Conservation (phyloP, 2,329 filamentous ascomycete genomes). For the Colletotrichum siamense region DNA sequence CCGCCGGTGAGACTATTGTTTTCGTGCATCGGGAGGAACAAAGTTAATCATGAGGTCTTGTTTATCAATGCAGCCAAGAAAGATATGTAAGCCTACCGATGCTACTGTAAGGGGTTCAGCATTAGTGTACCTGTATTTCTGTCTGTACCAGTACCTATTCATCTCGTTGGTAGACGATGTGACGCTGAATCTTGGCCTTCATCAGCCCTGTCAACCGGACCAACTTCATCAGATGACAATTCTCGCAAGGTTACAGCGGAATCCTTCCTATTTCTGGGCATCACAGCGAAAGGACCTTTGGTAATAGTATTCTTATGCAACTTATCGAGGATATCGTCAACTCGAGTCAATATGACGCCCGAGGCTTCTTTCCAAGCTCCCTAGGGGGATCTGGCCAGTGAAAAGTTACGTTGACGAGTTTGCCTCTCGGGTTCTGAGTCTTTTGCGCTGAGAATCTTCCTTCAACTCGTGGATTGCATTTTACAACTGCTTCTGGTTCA, state of each 20-base stretch:
- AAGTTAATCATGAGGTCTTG: not conserved
- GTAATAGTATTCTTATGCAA: not conserved
- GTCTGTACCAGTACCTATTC: not conserved
- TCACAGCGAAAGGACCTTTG: not conserved
- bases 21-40: constrained; percentile 23
- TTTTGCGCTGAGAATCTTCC: not conserved
- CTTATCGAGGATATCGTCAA: not conserved
- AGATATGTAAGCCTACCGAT: not conserved
- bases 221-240: not conserved
- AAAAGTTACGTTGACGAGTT: not conserved
- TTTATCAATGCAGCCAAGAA: constrained; percentile 26
- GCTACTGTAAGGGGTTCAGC: not conserved
- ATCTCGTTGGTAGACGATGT: not conserved
- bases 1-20: constrained; percentile 22
- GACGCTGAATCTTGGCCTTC: not conserved
- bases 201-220: not conserved
- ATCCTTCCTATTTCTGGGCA: not conserved
- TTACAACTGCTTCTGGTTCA: not conserved
- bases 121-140: not conserved
- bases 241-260: not conserved
- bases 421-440: not conserved
- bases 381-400: not conserved
- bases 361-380: not conserved
- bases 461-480: not conserved
- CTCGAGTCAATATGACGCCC: not conserved